Evolutionary conservation across 768 basidiomycete genomes (phyloP).

Genomic region (Lactarius sanguifluus): DNA sequence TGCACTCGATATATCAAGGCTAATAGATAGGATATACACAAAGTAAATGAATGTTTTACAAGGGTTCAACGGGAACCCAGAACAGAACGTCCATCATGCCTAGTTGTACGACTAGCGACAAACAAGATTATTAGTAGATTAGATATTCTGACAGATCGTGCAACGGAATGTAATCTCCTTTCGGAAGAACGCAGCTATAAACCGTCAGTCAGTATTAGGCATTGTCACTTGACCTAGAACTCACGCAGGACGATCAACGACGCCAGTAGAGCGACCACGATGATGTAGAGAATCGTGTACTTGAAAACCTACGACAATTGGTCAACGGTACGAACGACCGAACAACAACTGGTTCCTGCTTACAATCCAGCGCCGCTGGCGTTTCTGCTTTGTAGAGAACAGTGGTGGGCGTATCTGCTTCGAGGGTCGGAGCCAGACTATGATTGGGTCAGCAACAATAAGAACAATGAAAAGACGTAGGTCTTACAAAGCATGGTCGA

Average conservation of each 20-base stretch:
- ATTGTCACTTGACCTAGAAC: constrained; percentile 37
- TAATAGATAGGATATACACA: constrained; percentile 19
- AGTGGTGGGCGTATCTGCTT: constrained; percentile 92
- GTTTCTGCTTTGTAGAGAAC: constrained; percentile 92
- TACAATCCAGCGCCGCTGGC: constrained; percentile 89
- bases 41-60: constrained; percentile 29
- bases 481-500: constrained; percentile 58
- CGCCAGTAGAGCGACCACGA: constrained; percentile 73
- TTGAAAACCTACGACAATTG: constrained; percentile 59
- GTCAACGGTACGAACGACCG: constrained; percentile 3
- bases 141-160: constrained; percentile 83
- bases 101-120: constrained; percentile 27
- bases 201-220: constrained; percentile 27
- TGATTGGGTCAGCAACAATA: constrained; percentile 14
- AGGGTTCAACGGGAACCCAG: constrained; percentile 11
- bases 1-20: background rate
- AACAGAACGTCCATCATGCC: constrained; percentile 13
- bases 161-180: constrained; percentile 75
- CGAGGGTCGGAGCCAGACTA: constrained; percentile 94
- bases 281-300: constrained; percentile 79
- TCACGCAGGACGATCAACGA: constrained; percentile 81
- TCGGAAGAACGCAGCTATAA: constrained; percentile 76
- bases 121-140: constrained; percentile 39
- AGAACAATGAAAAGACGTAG: background rate
- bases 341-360: constrained; percentile 32